Evolutionary conservation across 140 eudicot species (phyloP), one percentile per base, ranked within the genome.

Genomic region (Flaveria floridana): DNA sequence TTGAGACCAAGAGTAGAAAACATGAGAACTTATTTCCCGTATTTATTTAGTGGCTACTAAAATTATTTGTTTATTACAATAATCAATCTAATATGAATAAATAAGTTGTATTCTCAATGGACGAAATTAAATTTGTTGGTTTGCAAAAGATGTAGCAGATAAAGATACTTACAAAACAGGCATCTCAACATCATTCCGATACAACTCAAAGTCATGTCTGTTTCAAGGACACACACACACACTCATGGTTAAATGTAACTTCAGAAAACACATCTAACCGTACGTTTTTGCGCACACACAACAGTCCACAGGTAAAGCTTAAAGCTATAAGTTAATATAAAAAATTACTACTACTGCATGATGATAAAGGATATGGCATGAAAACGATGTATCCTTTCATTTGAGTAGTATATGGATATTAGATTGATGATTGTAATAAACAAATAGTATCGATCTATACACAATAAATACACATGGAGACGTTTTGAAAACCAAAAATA

Each of bases 221-320:
- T 78, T 78, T 78, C 82, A 78, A 78, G 82, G 82, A 78, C 82
- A 78, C 82, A 71, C 65, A 78, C 82, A 78, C 77, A 78, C 82
- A 71, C 82, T 78, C 73, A 37, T 78, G 71, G 78, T 78, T 78
- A 78, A 70, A 71, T 78, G 77, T 20, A 78, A 78, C 82, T 78
- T 61, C n/a, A 78, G 72, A 78, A 71, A 63, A 78, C 77, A 61
- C 77, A 61, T 78, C 77, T 61, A 70, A 14, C 66, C 73, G 82
- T 78, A 78, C 82, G 2, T 69, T 34, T 34, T 66, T 58, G 16
- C 70, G 30, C 71, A 50, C 65, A 74, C 59, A 76, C 73, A 76
- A 51, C 82, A 78, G 41, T 61, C 80, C 73, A 76, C 52, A 67
- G 59, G 1, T 55, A 59, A 59, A 59, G 71, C 15, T 72, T 78